A percentile compares a stretch with the other conserved stretches of the same genome.
Conservation (phyloP, 116 monocot genomes). For the Cymodocea nodosa region DNA sequence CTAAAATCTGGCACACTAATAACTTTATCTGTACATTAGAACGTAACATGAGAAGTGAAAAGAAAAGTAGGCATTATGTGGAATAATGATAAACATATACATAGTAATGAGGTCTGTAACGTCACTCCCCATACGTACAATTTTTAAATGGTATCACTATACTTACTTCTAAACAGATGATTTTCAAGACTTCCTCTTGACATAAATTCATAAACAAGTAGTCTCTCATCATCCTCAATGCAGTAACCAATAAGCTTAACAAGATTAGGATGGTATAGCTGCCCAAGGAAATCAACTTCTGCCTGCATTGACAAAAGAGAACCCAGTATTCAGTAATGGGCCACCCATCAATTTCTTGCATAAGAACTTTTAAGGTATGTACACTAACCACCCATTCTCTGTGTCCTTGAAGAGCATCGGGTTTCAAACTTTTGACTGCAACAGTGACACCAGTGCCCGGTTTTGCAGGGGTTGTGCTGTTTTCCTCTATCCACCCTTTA, state of each 20-base stretch:
- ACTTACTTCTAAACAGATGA: constrained; percentile 87
- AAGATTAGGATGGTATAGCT: constrained; percentile 79
- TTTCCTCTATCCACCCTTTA: constrained; percentile 96
- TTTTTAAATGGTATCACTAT: neutral
- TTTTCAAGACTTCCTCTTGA: constrained; percentile 84
- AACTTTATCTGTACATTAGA: too few relatives aligned
- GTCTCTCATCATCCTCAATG: constrained; percentile 86
- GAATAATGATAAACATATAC: neutral
- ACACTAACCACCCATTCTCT: constrained; percentile 85
- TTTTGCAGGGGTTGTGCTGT: constrained; percentile 79
- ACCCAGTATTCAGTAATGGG: neutral
- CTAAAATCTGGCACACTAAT: too few relatives aligned
- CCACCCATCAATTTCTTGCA: neutral
- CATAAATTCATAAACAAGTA: constrained; percentile 93
- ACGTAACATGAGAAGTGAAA: neutral
- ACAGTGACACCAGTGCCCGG: constrained; percentile 89
- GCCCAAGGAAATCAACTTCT: constrained; percentile 79
- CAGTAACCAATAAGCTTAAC: constrained; percentile 90
- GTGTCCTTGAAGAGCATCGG: constrained; percentile 87
- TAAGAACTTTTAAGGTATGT: neutral
- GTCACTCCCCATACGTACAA: neutral
- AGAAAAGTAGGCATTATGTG: neutral
- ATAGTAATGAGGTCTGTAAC: neutral
- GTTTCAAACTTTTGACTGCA: constrained; percentile 83
- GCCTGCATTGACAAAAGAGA: constrained; percentile 35